Percentiles rank a stretch among this genome's conserved stretches.
These are phyloP conservation scores for Aspergillus saccharolyticus DNA, from an alignment of 495 filamentous ascomycete genomes.

Conservation along the genomic window DNA sequence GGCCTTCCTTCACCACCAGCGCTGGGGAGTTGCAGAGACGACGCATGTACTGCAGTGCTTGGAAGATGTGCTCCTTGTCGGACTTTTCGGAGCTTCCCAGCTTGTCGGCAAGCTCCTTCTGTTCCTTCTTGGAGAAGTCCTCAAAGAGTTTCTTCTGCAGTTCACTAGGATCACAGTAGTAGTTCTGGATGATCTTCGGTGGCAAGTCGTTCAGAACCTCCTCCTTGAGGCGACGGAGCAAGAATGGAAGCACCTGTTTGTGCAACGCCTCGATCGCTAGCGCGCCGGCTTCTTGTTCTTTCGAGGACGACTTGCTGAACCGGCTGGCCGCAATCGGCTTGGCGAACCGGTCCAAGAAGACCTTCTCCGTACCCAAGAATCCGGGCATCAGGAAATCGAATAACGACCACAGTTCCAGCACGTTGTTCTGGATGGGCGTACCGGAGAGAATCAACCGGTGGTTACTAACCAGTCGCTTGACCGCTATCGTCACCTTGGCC, in stretches of 20 bases:
- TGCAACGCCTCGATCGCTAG: conserved; percentile 94
- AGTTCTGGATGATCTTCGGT: conserved; percentile 98
- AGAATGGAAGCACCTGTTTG: conserved; percentile 95
- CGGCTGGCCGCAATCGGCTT: conserved; percentile 95
- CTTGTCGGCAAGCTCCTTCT: conserved; percentile 72
- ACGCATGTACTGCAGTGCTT: conserved; percentile 98
- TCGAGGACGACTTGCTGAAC: conserved; percentile 93
- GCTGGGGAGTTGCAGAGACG: conserved; percentile 97
- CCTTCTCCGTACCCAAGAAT: conserved; percentile 96
- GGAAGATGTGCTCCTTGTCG: conserved; percentile 97
- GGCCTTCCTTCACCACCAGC: conserved; percentile 86
- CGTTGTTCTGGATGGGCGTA: conserved; percentile 97
- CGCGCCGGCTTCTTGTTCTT: conserved; percentile 95
- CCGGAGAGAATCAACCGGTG: conserved; percentile 95
- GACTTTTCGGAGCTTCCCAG: conserved; percentile 76
- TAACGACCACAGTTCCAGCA: conserved; percentile 96
- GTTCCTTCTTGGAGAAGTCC: conserved; percentile 89
- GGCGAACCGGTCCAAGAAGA: conserved; percentile 94
- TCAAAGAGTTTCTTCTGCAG: conserved; percentile 93
- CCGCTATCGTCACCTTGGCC: conserved; percentile 84
- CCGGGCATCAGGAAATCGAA: conserved; percentile 99
- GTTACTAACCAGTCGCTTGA: conserved; percentile 82
- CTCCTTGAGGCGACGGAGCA: conserved; percentile 94
- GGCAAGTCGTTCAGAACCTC: conserved; percentile 95
- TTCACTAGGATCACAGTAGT: conserved; percentile 98